Conservation (phyloP, 2,329 filamentous ascomycete species). For the Cladosporium oxysporum region DNA sequence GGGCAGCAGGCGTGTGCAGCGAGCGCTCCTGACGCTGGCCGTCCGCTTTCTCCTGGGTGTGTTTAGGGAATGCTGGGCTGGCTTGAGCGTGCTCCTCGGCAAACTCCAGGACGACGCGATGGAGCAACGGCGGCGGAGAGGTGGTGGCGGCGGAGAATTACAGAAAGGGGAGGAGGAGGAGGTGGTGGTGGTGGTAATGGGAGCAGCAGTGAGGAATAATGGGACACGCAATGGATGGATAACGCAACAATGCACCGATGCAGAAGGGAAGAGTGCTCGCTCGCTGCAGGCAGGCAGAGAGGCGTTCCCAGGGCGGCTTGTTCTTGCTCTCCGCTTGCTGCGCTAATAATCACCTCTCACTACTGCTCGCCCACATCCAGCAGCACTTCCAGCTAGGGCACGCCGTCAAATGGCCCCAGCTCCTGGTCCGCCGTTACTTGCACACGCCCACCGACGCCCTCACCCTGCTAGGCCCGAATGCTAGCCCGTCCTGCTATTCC, state of each 20-base stretch:
- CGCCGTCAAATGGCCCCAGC: neutral
- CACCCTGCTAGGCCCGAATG: conserved; percentile 3
- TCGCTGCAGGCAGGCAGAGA: neutral
- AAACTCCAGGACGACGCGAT: conserved; percentile 12
- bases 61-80: conserved; percentile 20
- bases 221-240: neutral
- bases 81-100: conserved; percentile 16
- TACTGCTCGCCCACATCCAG: neutral
- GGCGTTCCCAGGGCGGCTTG: neutral
- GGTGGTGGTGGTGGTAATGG: neutral
- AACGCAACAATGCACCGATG: neutral
- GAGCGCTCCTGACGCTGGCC: conserved; percentile 17
- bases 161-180: neutral
- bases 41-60: conserved; percentile 13
- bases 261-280: neutral
- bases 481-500: conserved; percentile 13
- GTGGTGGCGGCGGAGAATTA: neutral
- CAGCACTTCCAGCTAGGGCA: neutral
- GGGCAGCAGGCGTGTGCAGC: conserved; percentile 12
- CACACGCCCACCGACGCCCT: neutral
- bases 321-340: neutral
- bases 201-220: neutral
- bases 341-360: neutral
- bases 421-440: neutral
- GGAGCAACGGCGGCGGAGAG: conserved; percentile 5